Evolutionary conservation across 352 stramenopile species (phyloP), one percentile per base, ranked within the genome.

Genomic region (Phytophthora ramorum): DNA sequence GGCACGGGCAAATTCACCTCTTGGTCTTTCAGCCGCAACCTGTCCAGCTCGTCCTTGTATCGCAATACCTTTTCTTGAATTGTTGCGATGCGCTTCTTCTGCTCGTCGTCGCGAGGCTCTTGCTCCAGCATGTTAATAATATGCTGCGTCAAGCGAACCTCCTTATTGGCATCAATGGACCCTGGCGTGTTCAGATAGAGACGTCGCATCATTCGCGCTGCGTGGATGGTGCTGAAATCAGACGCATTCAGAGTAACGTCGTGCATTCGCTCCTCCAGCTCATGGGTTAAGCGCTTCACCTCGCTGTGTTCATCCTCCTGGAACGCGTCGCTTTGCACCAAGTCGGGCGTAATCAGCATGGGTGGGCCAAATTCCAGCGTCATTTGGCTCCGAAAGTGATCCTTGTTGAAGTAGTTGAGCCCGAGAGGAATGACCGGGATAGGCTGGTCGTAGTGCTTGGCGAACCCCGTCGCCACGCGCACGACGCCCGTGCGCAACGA

Each of bases 331-430:
- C 72, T 69, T 52, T 81, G 71, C 32, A 78, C 78, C 73, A 84
- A 82, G 22, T 73, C 66, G 6, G 71, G 71, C 16, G 71, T 78
- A 38, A 93, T 76, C 28, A 68, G 57, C 54, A 90, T 79, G 10
- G 79, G 78, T 13, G 82, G 76, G 9, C 85, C 85, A 46, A 93
- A 93, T 54, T 93, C 85, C 37, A 93, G 40, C 69, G 81, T 78
- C 52, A 91, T 76, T 61, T 91, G 78, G 55, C 81, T 88, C 40
- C 85, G 77, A 58, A 93, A 93, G 50, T 83, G 84, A 43, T 91
- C 79, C 66, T 93, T 93, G 65, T 91, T 93, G 69, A 93, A 93
- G 68, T 93, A 93, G 52, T 82, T 93, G 41, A 93, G 70, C 2
- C 85, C 85, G 1, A 93, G 58, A 0, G 85, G 85, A 22, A 93